A percentile compares a stretch with the other conserved stretches of the same genome.
Evolutionary conservation across 2,329 filamentous ascomycete genomes (phyloP).

Genomic region (Colletotrichum cuscutae): DNA sequence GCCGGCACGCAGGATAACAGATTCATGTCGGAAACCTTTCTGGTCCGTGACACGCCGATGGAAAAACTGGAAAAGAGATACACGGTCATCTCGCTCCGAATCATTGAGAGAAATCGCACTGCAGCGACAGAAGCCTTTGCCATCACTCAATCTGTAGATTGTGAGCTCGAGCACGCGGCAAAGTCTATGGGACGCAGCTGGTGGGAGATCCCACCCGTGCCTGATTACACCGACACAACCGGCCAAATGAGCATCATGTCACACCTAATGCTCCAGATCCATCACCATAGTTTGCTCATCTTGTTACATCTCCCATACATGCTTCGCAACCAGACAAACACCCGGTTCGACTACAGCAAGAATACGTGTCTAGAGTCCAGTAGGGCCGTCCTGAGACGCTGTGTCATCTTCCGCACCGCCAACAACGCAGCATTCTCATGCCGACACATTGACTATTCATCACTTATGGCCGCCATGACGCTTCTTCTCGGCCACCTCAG

Average conservation of each 20-base stretch:
- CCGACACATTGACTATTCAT: constrained; percentile 62
- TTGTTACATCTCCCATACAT: constrained; percentile 67
- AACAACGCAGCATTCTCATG: constrained; percentile 52
- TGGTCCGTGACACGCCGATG: constrained; percentile 46
- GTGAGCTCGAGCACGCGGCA: constrained; percentile 57
- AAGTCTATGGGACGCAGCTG: constrained; percentile 55
- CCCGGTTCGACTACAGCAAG: constrained; percentile 59
- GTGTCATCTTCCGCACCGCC: constrained; percentile 56
- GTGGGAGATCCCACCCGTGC: constrained; percentile 55
- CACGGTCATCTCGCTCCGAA: constrained; percentile 52
- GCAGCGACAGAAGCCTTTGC: constrained; percentile 49
- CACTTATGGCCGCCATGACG: constrained; percentile 61
- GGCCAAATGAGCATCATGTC: constrained; percentile 38
- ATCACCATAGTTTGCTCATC: constrained; percentile 61
- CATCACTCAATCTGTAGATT: constrained; percentile 55
- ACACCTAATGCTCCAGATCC: constrained; percentile 58
- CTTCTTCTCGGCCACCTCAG: constrained; percentile 62
- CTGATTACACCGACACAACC: constrained; percentile 29
- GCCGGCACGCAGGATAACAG: constrained; percentile 53
- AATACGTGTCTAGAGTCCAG: constrained; percentile 60
- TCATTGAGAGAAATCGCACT: constrained; percentile 58
- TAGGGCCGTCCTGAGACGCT: constrained; percentile 60
- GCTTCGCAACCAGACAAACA: constrained; percentile 51
- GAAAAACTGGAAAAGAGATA: constrained; percentile 59
- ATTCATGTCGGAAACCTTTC: constrained; percentile 45